phyloP scores from a whole-genome alignment of 78 protist genomes.

The Dictyostelium firmibasis region DNA sequence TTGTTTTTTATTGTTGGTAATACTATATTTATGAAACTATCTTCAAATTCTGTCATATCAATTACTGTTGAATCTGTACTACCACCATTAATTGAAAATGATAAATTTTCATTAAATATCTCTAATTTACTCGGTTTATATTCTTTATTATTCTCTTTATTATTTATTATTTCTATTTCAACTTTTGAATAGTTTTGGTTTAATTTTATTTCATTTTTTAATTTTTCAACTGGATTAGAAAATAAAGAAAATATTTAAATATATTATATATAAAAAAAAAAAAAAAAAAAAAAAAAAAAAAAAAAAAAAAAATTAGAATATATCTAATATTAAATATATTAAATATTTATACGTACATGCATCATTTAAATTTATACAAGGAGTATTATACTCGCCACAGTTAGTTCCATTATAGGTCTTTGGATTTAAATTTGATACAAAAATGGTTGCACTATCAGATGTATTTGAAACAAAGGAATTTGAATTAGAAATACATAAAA shows the following conservation, averaged over 20 bases:
- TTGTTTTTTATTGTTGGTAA: not conserved
- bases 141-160: not conserved
- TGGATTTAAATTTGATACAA: not conserved
- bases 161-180: not conserved
- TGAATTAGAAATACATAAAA: not conserved
- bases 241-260: no score
- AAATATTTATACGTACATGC: not conserved
- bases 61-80: not conserved
- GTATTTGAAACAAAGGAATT: not conserved
- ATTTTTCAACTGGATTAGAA: not conserved
- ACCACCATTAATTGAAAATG: not conserved
- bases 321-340: no score
- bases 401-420: not conserved
- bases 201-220: not conserved
- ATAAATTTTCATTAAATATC: not conserved
- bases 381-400: not conserved
- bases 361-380: not conserved
- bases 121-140: not conserved
- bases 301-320: no score
- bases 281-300: no score
- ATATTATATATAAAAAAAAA: no score
- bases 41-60: not conserved
- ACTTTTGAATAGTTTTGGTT: not conserved
- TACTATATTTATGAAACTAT: no score
- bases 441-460: not conserved